Base-by-base conservation (phyloP, 1,139 yeast species). In the Lodderomyces jiufengensis region DNA sequence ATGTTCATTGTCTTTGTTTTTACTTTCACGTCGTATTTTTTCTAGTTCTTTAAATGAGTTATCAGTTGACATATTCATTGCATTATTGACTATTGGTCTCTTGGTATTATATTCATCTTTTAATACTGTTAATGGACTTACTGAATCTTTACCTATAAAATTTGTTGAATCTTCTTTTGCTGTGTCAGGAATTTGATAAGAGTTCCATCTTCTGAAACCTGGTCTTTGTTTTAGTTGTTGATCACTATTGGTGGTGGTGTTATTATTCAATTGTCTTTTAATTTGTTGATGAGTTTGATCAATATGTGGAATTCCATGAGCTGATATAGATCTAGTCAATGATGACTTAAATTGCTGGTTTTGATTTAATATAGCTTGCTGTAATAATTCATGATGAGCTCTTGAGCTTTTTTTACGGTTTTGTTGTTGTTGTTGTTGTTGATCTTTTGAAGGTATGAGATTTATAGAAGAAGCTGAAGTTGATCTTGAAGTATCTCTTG, bases 91-190 rank as follows among this genome's bases (percentile, higher is more conserved):
- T 5, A 39, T 24, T 2, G 65, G 66, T 31, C 59, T 37, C 38
- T 41, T 50, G 5, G 57, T 60, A 33, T 61, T 49, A 39, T 60
- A 61, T 34, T 57, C 55, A 34, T 61, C 66, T 27, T 52, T 45
- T 11, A 61, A 45, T 3, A 58, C 61, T 0, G 62, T 59, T 27
- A 61, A 45, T 2, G 68, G 66, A 2, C 63, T 58, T 1, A 59
- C 38, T 33, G 59, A 54, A 23, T 38, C 33, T 15, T 27, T 31
- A 5, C 14, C 14, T 9, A 11, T 26, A 10, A 25, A 20, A 22
- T 23, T 20, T 15, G 14, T 28, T 30, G 25, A 25, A 11, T 18
- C 20, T 18, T 18, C 20, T 5, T 18, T 18, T 18, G 34, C 12
- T 18, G 37, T 16, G 9, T 29, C 32, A 4, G 37, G 32, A 15